Conservation (phyloP, 78 protist genomes). For the Dictyostelium citrinum region DNA sequence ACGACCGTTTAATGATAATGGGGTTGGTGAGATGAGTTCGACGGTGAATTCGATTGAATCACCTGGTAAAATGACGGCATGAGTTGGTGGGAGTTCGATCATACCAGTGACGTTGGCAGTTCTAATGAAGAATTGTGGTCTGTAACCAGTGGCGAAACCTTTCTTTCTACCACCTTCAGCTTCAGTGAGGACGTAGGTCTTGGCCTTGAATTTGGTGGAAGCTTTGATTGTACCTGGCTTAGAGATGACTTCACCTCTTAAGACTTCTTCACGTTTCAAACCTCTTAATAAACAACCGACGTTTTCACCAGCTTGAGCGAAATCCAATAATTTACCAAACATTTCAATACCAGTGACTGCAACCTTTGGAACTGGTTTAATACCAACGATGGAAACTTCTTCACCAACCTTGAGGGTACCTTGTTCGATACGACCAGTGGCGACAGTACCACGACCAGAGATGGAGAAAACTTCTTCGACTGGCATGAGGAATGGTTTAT, state of each 20-base stretch:
- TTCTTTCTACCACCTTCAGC: conserved; percentile 98
- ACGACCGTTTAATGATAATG: conserved; percentile 89
- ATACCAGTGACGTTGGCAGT: conserved; percentile 95
- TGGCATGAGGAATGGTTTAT: conserved; percentile 96
- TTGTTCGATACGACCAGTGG: conserved; percentile 95
- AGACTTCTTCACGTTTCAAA: conserved; percentile 91
- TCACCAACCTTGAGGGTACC: conserved; percentile 92
- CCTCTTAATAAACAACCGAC: conserved; percentile 93
- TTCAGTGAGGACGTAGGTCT: conserved; percentile 94
- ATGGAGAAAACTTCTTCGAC: conserved; percentile 94
- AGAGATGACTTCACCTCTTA: conserved; percentile 76
- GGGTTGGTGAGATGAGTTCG: conserved; percentile 86
- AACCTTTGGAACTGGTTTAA: conserved; percentile 71
- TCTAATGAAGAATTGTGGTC: conserved; percentile 95
- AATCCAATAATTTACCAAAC: conserved; percentile 92
- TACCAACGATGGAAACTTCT: conserved; percentile 92
- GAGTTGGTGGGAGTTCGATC: conserved; percentile 86
- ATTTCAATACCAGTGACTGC: conserved; percentile 94
- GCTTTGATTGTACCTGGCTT: conserved; percentile 90
- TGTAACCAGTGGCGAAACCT: conserved; percentile 89
- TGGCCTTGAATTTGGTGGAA: conserved; percentile 87
- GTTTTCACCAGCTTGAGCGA: conserved; percentile 97
- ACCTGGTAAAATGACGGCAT: conserved; percentile 96
- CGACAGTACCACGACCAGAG: conserved; percentile 97
- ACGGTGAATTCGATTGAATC: conserved; percentile 87